Percentiles rank a stretch among this genome's conserved stretches.
Evolutionary conservation across 1,284 basidiomycete genomes (phyloP).

Genomic region (Hortiboletus rubellus): DNA sequence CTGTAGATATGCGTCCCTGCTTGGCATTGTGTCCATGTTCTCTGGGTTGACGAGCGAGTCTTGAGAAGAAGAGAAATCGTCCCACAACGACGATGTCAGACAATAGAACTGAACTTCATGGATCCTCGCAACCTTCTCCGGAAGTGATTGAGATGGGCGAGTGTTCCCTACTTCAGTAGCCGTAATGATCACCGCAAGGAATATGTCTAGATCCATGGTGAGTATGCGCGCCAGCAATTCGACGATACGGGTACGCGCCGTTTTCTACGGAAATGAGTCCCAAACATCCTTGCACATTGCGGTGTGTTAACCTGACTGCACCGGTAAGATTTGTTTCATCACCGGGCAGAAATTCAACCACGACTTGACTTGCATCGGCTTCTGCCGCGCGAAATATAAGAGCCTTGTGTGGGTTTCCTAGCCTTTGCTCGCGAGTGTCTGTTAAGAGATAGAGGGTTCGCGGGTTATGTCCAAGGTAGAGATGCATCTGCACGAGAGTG

Average conservation of each 20-base stretch:
- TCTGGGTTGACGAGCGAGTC: slow-evolving; percentile 55
- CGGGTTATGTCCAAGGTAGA: slow-evolving; percentile 66
- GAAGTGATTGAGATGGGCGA: slow-evolving; percentile 54
- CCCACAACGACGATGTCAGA: slow-evolving; percentile 69
- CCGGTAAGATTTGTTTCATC: slow-evolving; percentile 68
- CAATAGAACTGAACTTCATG: slow-evolving; percentile 80
- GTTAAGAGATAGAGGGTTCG: slow-evolving; percentile 73
- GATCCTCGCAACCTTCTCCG: slow-evolving; percentile 70
- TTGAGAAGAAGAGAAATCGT: slow-evolving; percentile 55
- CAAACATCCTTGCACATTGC: slow-evolving; percentile 77
- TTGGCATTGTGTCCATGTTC: slow-evolving; percentile 45
- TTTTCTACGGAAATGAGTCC: slow-evolving; percentile 73
- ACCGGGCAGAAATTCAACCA: slow-evolving; percentile 81
- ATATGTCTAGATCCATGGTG: slow-evolving; percentile 57
- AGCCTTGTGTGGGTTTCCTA: slow-evolving; percentile 57
- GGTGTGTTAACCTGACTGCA: slow-evolving; percentile 61
- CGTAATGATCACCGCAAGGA: slow-evolving; percentile 74
- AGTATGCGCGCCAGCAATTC: neutral
- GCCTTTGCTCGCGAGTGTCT: slow-evolving; percentile 59
- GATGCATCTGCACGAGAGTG: slow-evolving; percentile 51
- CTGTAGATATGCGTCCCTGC: slow-evolving; percentile 51
- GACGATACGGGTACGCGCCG: slow-evolving; percentile 44
- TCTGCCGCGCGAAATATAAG: slow-evolving; percentile 71
- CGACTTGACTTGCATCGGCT: slow-evolving; percentile 56
- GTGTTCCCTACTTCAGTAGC: slow-evolving; percentile 80